Conservation (phyloP, 176 grass and related monocot genomes). For the Pontederia paniculata region DNA sequence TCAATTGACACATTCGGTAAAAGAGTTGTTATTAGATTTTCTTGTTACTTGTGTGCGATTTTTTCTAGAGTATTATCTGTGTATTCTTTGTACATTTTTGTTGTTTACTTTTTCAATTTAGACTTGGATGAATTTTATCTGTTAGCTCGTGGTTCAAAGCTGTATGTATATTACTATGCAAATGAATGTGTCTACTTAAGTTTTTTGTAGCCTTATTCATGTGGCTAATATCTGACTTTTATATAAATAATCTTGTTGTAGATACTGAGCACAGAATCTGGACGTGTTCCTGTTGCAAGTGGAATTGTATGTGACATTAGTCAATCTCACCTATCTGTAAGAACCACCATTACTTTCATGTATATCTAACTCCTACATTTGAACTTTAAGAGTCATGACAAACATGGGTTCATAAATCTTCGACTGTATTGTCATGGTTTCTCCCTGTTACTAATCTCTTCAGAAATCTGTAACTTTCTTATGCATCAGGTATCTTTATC, state of each 20-base stretch:
- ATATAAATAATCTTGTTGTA: slow-evolving; percentile 17
- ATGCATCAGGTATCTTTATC: slow-evolving; percentile 71
- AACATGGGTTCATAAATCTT: not conserved
- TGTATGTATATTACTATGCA: too few species aligned
- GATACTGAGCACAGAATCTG: slow-evolving; percentile 83
- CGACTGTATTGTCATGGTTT: not conserved
- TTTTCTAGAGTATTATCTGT: too few species aligned
- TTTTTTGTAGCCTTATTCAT: not conserved
- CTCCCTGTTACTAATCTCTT: not conserved
- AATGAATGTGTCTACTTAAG: not conserved
- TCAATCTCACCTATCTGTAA: slow-evolving; percentile 58
- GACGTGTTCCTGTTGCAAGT: slow-evolving; percentile 61
- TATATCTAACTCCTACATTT: slow-evolving; percentile 12
- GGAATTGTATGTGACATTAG: slow-evolving; percentile 75
- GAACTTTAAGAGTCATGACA: not conserved
- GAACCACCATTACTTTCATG: not conserved
- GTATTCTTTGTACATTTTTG: too few species aligned
- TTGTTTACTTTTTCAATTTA: too few species aligned
- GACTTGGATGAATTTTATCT: too few species aligned
- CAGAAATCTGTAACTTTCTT: not conserved
- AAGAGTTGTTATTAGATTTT: too few species aligned
- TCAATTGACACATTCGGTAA: too few species aligned
- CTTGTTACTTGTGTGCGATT: too few species aligned
- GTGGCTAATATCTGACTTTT: too few species aligned
- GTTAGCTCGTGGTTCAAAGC: too few species aligned